Conservation (phyloP, 345 rosid species). For the Eucalyptus viminalis region DNA sequence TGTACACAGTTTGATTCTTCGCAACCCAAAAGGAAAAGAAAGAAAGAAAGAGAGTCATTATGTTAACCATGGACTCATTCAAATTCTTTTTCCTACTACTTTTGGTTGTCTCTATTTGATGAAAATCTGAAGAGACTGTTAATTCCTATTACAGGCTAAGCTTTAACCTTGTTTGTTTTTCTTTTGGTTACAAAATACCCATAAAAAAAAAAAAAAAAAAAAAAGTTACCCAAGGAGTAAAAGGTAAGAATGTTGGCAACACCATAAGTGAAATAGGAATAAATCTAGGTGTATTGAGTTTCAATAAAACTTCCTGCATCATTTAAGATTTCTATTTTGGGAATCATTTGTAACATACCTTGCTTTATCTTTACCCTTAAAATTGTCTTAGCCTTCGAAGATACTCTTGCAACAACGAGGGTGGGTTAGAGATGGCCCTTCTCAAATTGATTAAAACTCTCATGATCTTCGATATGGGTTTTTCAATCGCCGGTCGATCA, state of each 20-base stretch:
- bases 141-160: neutral
- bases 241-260: neutral
- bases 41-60: neutral
- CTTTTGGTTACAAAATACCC: neutral
- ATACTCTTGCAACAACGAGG: neutral
- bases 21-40: neutral
- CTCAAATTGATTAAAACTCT: neutral
- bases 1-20: neutral
- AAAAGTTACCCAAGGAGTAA: neutral
- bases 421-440: neutral
- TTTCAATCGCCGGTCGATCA: no score
- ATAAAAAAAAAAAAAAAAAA: neutral
- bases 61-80: neutral
- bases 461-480: neutral
- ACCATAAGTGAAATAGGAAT: neutral
- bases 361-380: neutral
- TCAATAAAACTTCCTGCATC: neutral
- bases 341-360: neutral
- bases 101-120: neutral
- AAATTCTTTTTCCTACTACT: neutral
- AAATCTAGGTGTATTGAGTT: neutral
- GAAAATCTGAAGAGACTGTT: neutral
- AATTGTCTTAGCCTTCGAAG: neutral
- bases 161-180: neutral
- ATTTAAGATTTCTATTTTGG: neutral